These are phyloP conservation scores for Candida dajiaensis DNA, from an alignment of 805 yeast species.

Conservation along the genomic window DNA sequence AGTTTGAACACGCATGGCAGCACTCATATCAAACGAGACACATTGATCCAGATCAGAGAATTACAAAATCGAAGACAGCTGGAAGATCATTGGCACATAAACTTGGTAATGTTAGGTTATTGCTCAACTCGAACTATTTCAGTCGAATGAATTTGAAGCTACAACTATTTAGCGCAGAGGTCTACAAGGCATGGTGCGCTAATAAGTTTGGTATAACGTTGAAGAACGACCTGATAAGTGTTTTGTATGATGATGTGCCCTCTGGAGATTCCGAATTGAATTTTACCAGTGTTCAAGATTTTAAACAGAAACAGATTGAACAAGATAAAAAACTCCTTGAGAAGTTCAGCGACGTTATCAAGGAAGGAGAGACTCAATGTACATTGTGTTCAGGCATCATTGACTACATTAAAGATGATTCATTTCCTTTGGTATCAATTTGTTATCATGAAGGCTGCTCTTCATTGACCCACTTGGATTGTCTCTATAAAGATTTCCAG, in stretches of 20 bases:
- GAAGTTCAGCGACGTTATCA: slow-evolving; percentile 17
- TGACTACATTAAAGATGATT: slow-evolving; percentile 30
- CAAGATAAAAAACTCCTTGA: slow-evolving; percentile 11
- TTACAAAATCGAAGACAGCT: slow-evolving; percentile 30
- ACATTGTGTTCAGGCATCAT: slow-evolving; percentile 25
- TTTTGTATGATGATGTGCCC: not conserved
- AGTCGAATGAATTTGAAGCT: slow-evolving; percentile 38
- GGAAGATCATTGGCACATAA: slow-evolving; percentile 40
- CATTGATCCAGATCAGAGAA: slow-evolving; percentile 35
- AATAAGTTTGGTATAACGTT: slow-evolving; percentile 14
- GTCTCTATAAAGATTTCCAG: slow-evolving; percentile 27
- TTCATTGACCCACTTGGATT: slow-evolving; percentile 31
- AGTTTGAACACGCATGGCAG: slow-evolving; percentile 81
- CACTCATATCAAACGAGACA: slow-evolving; percentile 64
- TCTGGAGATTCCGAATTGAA: slow-evolving; percentile 14
- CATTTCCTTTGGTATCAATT: slow-evolving; percentile 28
- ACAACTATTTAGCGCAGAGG: slow-evolving; percentile 35
- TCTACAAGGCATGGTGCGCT: slow-evolving; percentile 17
- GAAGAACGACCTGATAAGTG: slow-evolving; percentile 3
- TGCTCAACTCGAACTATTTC: slow-evolving; percentile 41
- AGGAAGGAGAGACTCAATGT: slow-evolving; percentile 26
- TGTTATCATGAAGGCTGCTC: slow-evolving; percentile 31
- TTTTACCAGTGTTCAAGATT: slow-evolving; percentile 20
- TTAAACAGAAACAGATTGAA: slow-evolving; percentile 17
- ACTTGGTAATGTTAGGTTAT: slow-evolving; percentile 40